Percentiles rank a stretch among this genome's conserved stretches.
Conservation (phyloP, 2,329 filamentous ascomycete species). For the Ophiostoma quercus region DNA sequence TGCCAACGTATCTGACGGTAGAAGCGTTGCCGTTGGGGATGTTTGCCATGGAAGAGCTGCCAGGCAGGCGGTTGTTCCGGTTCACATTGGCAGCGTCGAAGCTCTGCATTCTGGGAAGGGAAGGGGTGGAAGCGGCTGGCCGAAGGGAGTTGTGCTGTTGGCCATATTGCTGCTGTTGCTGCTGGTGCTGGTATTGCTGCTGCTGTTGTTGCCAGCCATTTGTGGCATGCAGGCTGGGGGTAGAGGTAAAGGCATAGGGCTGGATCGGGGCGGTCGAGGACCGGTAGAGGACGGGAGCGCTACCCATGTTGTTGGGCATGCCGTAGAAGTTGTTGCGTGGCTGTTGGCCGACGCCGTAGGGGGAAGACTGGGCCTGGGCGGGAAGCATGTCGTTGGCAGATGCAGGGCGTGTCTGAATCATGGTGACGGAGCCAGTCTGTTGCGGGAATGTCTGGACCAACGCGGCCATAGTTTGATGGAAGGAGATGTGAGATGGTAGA, state of each 20-base stretch:
- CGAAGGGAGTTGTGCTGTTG: constrained; percentile 36
- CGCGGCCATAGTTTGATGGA: constrained; percentile 64
- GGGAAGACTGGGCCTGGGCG: constrained; percentile 27
- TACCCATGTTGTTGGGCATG: constrained; percentile 42
- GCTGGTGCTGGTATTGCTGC: constrained; percentile 21
- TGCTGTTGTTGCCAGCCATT: constrained; percentile 20
- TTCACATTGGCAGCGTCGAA: constrained; percentile 31
- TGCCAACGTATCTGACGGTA: constrained; percentile 36
- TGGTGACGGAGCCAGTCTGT: constrained; percentile 66
- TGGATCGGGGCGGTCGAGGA: constrained; percentile 58
- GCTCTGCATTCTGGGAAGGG: constrained; percentile 39
- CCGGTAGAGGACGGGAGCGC: constrained; percentile 46
- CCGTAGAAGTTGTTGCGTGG: constrained; percentile 49
- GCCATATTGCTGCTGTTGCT: constrained; percentile 10
- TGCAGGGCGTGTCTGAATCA: constrained; percentile 68
- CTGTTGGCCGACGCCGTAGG: constrained; percentile 44
- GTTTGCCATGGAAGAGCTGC: constrained; percentile 40
- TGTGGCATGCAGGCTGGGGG: constrained; percentile 57
- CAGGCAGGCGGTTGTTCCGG: constrained; percentile 31
- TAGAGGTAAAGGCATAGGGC: constrained; percentile 70
- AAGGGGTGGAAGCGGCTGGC: constrained; percentile 45
- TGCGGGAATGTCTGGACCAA: constrained; percentile 77
- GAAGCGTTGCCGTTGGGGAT: constrained; percentile 36
- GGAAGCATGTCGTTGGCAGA: constrained; percentile 20
- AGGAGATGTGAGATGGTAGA: neutral